Conservation (phyloP, 495 filamentous ascomycete genomes). For the Bacidia rubella region DNA sequence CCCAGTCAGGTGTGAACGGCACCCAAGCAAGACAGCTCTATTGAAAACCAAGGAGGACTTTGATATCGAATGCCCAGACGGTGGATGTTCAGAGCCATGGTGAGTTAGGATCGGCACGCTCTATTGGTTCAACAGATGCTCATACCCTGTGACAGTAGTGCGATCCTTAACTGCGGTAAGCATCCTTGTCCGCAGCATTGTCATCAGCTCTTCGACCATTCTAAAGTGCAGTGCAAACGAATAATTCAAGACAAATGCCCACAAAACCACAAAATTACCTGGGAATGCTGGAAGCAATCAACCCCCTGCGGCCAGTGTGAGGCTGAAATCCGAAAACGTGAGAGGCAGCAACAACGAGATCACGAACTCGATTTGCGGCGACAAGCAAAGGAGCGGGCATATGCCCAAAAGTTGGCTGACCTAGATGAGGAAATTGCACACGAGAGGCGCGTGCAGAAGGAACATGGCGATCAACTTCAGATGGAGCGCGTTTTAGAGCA, state of each 20-base stretch:
- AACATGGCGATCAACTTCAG: slow-evolving; percentile 31
- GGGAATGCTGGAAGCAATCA: slow-evolving; percentile 25
- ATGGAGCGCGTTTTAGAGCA: slow-evolving; percentile 35
- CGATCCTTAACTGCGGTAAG: slow-evolving; percentile 42
- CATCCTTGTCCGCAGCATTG: slow-evolving; percentile 51
- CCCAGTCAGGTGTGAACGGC: slow-evolving; percentile 53
- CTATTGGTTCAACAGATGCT: neutral
- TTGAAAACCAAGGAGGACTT: slow-evolving; percentile 42
- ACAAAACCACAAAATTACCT: slow-evolving; percentile 34
- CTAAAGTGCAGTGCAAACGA: slow-evolving; percentile 41
- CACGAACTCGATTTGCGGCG: slow-evolving; percentile 40
- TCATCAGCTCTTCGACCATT: slow-evolving; percentile 54
- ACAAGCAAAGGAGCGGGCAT: slow-evolving; percentile 34
- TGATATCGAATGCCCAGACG: slow-evolving; percentile 49
- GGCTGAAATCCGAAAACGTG: slow-evolving; percentile 26
- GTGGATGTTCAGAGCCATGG: slow-evolving; percentile 58
- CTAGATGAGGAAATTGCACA: slow-evolving; percentile 45
- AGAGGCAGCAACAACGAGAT: slow-evolving; percentile 33
- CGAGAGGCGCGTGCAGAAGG: slow-evolving; percentile 33
- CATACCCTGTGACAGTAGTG: slow-evolving; percentile 37
- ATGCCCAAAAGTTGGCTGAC: slow-evolving; percentile 36
- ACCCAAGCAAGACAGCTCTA: slow-evolving; percentile 37
- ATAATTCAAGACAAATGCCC: slow-evolving; percentile 36
- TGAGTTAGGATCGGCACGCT: slow-evolving; percentile 19
- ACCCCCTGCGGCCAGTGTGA: slow-evolving; percentile 29